These are phyloP conservation scores for Gynostemma pentaphyllum DNA, from an alignment of 306 rosid species.

Conservation along the genomic window DNA sequence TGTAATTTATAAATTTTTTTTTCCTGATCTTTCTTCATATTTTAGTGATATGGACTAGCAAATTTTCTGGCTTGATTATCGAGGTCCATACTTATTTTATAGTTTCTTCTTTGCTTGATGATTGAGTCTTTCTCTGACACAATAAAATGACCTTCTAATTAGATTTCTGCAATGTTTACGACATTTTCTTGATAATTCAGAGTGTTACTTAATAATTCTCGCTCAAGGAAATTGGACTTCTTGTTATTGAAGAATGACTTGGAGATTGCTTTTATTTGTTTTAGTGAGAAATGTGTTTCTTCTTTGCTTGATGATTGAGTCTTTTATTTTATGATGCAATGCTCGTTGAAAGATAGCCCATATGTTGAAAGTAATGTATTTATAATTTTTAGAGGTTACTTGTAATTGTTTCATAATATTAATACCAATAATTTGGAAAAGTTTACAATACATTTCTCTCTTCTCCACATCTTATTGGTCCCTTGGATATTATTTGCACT, in stretches of 20 bases:
- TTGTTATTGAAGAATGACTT: no score
- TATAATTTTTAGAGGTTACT: neutral
- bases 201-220: neutral
- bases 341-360: neutral
- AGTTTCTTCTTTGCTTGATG: neutral
- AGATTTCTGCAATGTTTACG: no score
- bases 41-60: neutral
- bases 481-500: neutral
- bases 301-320: neutral
- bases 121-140: neutral
- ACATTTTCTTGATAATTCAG: no score
- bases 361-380: neutral
- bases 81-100: neutral
- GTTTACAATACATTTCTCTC: conserved; percentile 3
- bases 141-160: no score
- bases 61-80: neutral
- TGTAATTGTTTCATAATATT: neutral
- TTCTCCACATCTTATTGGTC: neutral
- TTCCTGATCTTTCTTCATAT: no score
- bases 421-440: neutral
- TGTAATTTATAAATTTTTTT: no score
- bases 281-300: neutral
- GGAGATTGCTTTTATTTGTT: no score
- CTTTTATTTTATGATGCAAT: neutral
- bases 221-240: no score